Conservation (phyloP, 495 filamentous ascomycete species). For the Neurospora sublineolata region DNA sequence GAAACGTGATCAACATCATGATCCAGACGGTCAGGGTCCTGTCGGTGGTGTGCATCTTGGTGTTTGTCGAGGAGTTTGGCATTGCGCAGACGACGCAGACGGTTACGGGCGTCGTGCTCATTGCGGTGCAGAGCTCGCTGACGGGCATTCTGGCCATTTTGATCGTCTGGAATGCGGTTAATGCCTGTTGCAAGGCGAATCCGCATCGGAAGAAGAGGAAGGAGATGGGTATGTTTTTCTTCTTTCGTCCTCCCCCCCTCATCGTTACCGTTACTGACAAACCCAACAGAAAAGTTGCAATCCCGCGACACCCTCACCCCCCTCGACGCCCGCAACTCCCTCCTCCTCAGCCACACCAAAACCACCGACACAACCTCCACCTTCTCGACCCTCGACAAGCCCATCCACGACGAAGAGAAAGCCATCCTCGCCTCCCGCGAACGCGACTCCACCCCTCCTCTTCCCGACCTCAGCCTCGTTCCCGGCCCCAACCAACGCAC, state of each 20-base stretch:
- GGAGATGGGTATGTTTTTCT: slow-evolving; percentile 58
- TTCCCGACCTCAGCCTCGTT: background rate
- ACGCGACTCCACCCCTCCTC: background rate
- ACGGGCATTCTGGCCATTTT: slow-evolving; percentile 79
- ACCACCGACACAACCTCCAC: slow-evolving; percentile 13
- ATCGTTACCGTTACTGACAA: slow-evolving; percentile 5
- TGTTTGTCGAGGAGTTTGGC: slow-evolving; percentile 90
- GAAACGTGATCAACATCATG: slow-evolving; percentile 85
- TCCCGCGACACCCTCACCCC: slow-evolving; percentile 83
- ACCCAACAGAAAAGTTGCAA: slow-evolving; percentile 58
- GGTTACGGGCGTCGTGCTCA: slow-evolving; percentile 73
- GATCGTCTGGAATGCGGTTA: slow-evolving; percentile 80
- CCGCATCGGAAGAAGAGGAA: slow-evolving; percentile 77
- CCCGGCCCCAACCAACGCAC: background rate
- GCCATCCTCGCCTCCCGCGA: background rate
- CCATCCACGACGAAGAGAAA: slow-evolving; percentile 14
- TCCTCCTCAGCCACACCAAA: slow-evolving; percentile 50
- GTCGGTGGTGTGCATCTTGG: slow-evolving; percentile 76
- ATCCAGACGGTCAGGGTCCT: slow-evolving; percentile 93
- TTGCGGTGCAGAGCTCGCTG: slow-evolving; percentile 76
- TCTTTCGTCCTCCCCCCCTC: no score
- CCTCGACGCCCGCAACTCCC: slow-evolving; percentile 78
- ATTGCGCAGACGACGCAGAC: slow-evolving; percentile 93
- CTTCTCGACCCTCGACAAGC: slow-evolving; percentile 22
- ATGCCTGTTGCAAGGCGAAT: slow-evolving; percentile 72